Evolutionary conservation across 202 grass and related monocot species (phyloP), one percentile per base, ranked within the genome.

Genomic region (Zizania palustris): DNA sequence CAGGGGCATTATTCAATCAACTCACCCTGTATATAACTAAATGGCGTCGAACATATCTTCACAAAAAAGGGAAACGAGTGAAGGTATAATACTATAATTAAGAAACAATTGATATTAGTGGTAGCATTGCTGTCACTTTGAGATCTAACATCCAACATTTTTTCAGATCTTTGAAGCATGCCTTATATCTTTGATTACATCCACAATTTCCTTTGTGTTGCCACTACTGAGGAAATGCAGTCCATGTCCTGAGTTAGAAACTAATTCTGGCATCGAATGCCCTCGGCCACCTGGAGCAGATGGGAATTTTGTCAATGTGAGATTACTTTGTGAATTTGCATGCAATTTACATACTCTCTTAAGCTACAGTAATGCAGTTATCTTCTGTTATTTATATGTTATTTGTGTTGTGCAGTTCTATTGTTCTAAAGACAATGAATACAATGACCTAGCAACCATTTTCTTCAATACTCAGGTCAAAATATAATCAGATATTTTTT

Each of bases 381-480:
- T 74, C 42, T 80, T 73, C 44, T 60, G 53, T 71, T 70, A 19
- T 82, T 39, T 79, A 73, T 80, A 15, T 71, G 44, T 42, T 73
- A 9, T 83, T 78, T 69, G 34, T 40, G 0, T 73, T 51, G 59
- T 87, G 75, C 92, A 99, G 96, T 99, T 99, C 74, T 90, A 95
- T 80, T 99, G 96, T 88, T 84, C 96, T 41, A 92, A 87, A 71
- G 89, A 93, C 46, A 93, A 90, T 36, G 96, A 99, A 75, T 99
- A 99, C 83, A 99, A 99, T 85, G 96, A 99, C 82, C 82, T 99
- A 80, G 96, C 96, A 50, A 99, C 96, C 63, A 99, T 99, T 88
- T 99, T 99, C 87, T 99, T 99, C 87, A 99, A 99, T 80, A 90
- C 96, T 76, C 96, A 99, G 96, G 96, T 95, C 69, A 78, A 65